Base-by-base conservation (phyloP, 75 land plant species). In the Pseudotsuga menziesii region DNA sequence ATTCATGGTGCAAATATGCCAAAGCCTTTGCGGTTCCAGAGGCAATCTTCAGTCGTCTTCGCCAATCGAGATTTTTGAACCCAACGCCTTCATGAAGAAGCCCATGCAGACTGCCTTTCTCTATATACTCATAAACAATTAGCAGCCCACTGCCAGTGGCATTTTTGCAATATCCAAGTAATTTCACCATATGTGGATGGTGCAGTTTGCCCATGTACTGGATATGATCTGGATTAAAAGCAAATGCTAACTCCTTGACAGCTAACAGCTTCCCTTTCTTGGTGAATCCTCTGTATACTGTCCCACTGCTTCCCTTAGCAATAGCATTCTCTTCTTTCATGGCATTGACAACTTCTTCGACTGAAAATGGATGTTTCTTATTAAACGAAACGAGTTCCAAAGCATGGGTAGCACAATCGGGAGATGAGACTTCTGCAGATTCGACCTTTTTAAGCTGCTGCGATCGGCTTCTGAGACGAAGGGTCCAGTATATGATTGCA, bases 11-110 rank as follows among this genome's bases (percentile, higher is more conserved):
- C 80, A 89, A 25, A 60, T 72, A 82, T 16, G 32, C 41, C 7
- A 87, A 63, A 0, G 89, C 87, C 56, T 80, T 82, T 2, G 89
- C 81, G 4, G 85, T 71, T 32, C 81, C 87, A 1, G 79, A 48
- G 4, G 80, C 89, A 52, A 89, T 56, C 48, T 77, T 78, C 2
- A 58, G 66, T 5, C 91, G 44, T 13, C 77, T 35, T 23, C 56
- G 56, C 67, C 58, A 58, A n/a, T 67, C 59, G 15, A 85, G 75
- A 56, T 5, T 17, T 4, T n/a, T 19, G 4, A 44, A 69, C 32
- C 39, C 22, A 71, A 36, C 27, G 4, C 78, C 62, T 64, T 73
- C 75, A 13, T 64, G 72, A 22, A 84, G 61, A 39, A 76, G 52
- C 39, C 78, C 81, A 39, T 60, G 72, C 73, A 88, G 62, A 35